A percentile compares a stretch with the other conserved stretches of the same genome.
These are phyloP conservation scores for Xylaria telfairii DNA, from an alignment of 495 filamentous ascomycete species.

Conservation along the genomic window DNA sequence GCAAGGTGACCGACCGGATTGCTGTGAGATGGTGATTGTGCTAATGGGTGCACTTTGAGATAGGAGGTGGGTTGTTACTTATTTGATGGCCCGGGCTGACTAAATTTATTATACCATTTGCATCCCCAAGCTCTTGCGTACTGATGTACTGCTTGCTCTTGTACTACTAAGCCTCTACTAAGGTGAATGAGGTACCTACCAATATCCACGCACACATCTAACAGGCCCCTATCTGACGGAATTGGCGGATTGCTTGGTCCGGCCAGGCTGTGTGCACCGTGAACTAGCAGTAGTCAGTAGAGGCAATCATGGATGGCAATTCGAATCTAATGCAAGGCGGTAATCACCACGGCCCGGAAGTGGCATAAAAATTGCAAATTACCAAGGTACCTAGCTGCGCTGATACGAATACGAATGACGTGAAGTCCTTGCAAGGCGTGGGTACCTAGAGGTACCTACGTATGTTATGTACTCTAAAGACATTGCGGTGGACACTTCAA, in stretches of 20 bases:
- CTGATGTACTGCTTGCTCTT: neutral
- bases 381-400: neutral
- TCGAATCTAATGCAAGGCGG: neutral
- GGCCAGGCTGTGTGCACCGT: neutral
- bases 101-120: neutral
- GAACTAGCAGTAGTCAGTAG: neutral
- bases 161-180: conserved; percentile 4
- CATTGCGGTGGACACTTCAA: neutral
- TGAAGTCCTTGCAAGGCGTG: neutral
- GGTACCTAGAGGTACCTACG: neutral
- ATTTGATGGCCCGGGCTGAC: conserved; percentile 1
- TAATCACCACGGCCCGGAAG: neutral
- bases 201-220: neutral
- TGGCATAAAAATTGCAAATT: conserved; percentile 18
- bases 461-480: neutral
- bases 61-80: neutral
- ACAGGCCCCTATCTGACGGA: neutral
- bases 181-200: neutral
- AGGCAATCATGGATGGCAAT: neutral
- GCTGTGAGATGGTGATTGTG: conserved; percentile 10
- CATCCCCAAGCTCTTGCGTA: neutral
- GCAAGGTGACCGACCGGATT: neutral
- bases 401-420: conserved; percentile 17
- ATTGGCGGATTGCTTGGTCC: conserved; percentile 2
- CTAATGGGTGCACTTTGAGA: neutral